Evolutionary conservation across 1,284 basidiomycete species (phyloP), one percentile per base, ranked within the genome.

Genomic region (Trametes polyzona): DNA sequence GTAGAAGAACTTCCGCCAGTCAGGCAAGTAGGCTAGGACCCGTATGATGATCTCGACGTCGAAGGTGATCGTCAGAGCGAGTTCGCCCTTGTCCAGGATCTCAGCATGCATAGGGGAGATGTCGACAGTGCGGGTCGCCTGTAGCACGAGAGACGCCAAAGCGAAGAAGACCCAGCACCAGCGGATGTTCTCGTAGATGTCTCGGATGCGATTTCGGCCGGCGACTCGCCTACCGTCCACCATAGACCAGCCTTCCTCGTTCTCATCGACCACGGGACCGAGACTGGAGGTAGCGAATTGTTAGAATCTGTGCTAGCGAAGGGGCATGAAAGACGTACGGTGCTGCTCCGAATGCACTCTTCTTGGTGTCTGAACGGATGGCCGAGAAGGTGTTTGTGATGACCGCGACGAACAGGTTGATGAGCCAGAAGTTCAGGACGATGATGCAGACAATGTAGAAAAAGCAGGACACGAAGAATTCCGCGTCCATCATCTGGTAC

Each of bases 321-420:
- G 4, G 29, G 23, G 33, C 19, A 19, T 36, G 19, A 0, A 52
- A 9, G 17, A 74, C 77, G 57, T 65, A 87, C 89, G 81, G 77
- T 19, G 83, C 84, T 36, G 93, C 94, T 53, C 93, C 93, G 70
- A 98, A 99, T 0, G 96, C 96, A 71, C 93, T 96, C 71, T 90
- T 91, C 71, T 92, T 87, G 1, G 96, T 98, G 65, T 93, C 88
- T 6, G 88, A 83, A 19, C 94, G 83, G 60, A 98, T 96, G 14
- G 91, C 92, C 23, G 88, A 88, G 72, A 99, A 99, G 0, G 93
- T 95, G 71, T 95, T 94, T 40, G 95, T 95, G 65, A 98, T 97
- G 40, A 98, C 96, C 27, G 96, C 96, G 57, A 98, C 94, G 71
- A 98, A 93, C 57, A 97, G 75, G 71, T 97, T 96, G 78, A 96